Base-by-base conservation (phyloP, 495 filamentous ascomycete species). In the Penicillium coffeae region DNA sequence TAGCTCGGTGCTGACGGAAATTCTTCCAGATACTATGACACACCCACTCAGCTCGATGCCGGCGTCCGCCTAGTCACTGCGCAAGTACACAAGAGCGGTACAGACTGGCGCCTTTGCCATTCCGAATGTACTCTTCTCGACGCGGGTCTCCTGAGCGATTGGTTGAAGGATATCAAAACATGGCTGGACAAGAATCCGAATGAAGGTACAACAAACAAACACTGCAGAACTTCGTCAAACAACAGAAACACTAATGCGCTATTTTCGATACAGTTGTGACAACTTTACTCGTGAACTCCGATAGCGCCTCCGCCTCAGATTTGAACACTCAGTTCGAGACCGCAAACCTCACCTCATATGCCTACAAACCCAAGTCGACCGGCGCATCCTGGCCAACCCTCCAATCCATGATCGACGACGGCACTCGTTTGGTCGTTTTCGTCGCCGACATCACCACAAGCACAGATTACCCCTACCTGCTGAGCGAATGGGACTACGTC, bases 401-500 rank as follows among this genome's bases (percentile, higher is more conserved):
- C 13, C 74, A 82, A 51, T 65, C 72, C 21, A 73, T 91, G 69
- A 89, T 90, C 60, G 63, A 61, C 39, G 63, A 76, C 32, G 78
- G 79, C 50, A 85, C 73, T 7, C 81, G 85, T 0, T 71, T 91
- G 1, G 73, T 89, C 45, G 75, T 77, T 8, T 89, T 87, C 54
- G 71, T 89, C 52, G 75, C 84, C 5, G 73, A 72, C 19, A 56
- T 86, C 40, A 62, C 62, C 33, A 46, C 69, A 34, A 73, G 75
- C 42, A 55, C 68, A 8, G 47, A 54, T 0, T 75, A 79, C 48
- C 76, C 82, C 0, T 89, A 88, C 71, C 78, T 90, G 6, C 71
- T 89, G 44, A 78, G 87, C 61, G 79, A 91, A 64, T 90, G 88
- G 64, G 75, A 68, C 37, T 86, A 84, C 59, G 69, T 90, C 63